phyloP scores from a whole-genome alignment of 2,329 filamentous ascomycete genomes.

The Alternaria incomplexa region DNA sequence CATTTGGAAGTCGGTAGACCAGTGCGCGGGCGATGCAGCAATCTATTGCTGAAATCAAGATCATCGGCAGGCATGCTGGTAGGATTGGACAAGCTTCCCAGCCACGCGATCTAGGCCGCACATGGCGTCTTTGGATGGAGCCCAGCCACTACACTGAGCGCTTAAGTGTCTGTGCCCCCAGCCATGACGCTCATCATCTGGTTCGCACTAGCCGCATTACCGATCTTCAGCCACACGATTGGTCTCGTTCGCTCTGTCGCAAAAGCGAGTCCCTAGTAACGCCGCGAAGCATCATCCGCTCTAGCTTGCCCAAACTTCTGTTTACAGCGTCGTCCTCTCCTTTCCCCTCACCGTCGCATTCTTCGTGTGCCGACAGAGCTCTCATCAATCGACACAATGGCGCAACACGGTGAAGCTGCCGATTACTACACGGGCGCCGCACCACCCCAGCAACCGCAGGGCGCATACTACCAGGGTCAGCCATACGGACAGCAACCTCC shows the following conservation, averaged over 20 bases:
- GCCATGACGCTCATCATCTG: slow-evolving; percentile 7
- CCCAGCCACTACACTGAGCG: slow-evolving; percentile 21
- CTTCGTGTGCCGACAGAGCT: background rate
- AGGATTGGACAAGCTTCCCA: slow-evolving; percentile 4
- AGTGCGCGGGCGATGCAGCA: background rate
- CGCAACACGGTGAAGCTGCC: slow-evolving; percentile 44
- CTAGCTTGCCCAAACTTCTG: slow-evolving; percentile 9
- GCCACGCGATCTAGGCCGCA: slow-evolving; percentile 13
- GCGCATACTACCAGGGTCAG: slow-evolving; percentile 33
- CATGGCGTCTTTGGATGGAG: background rate
- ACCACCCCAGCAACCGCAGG: slow-evolving; percentile 27
- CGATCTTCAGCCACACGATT: slow-evolving; percentile 24
- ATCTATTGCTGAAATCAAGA: slow-evolving; percentile 1
- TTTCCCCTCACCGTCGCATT: slow-evolving; percentile 1
- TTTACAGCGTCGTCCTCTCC: background rate
- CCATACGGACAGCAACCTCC: slow-evolving; percentile 35
- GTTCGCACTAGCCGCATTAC: slow-evolving; percentile 1
- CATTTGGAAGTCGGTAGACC: background rate
- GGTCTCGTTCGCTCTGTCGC: background rate
- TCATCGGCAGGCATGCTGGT: slow-evolving; percentile 1
- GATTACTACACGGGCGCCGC: slow-evolving; percentile 47
- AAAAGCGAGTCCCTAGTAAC: slow-evolving; percentile 13
- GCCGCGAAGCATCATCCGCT: slow-evolving; percentile 15
- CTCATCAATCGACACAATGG: slow-evolving; percentile 27
- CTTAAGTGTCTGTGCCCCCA: background rate